Evolutionary conservation across 2,329 filamentous ascomycete genomes (phyloP).

Genomic region (Xylariaceae sp.): DNA sequence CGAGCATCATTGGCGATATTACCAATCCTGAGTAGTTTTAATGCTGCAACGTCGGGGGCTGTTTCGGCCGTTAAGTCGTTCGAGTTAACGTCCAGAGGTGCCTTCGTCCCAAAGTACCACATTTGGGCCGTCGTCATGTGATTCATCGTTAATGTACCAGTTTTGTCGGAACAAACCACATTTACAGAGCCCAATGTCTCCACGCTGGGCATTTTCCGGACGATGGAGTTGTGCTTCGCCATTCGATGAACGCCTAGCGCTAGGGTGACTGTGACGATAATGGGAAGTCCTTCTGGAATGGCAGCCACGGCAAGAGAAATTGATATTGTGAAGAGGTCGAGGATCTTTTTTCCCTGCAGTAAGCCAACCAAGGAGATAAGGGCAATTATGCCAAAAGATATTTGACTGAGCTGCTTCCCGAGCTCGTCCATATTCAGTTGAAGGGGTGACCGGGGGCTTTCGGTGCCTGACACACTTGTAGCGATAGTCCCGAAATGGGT

Average conservation of each 20-base stretch:
- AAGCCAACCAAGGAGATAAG: slow-evolving; percentile 90
- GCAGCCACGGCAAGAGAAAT: slow-evolving; percentile 95
- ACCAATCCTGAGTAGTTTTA: slow-evolving; percentile 81
- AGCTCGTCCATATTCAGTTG: slow-evolving; percentile 98
- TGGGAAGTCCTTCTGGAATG: slow-evolving; percentile 92
- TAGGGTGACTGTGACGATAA: slow-evolving; percentile 96
- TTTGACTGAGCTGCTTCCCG: slow-evolving; percentile 91
- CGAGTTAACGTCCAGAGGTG: slow-evolving; percentile 49
- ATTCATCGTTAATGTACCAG: slow-evolving; percentile 90
- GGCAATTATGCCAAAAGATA: slow-evolving; percentile 90
- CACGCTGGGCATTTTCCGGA: slow-evolving; percentile 91
- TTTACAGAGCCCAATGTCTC: slow-evolving; percentile 98
- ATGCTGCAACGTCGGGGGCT: slow-evolving; percentile 67
- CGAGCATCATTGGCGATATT: slow-evolving; percentile 96
- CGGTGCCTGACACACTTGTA: slow-evolving; percentile 87
- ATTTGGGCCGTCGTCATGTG: slow-evolving; percentile 97
- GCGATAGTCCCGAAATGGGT: slow-evolving; percentile 98
- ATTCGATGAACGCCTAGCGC: slow-evolving; percentile 93
- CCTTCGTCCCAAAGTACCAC: slow-evolving; percentile 79
- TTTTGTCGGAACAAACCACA: slow-evolving; percentile 99
- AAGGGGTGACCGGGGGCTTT: slow-evolving; percentile 88
- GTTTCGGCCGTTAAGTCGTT: slow-evolving; percentile 52
- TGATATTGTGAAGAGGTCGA: slow-evolving; percentile 97
- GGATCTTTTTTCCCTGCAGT: slow-evolving; percentile 79
- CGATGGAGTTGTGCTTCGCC: slow-evolving; percentile 92